Evolutionary conservation across 177 flowering plant genomes (phyloP).

Genomic region (Telopea speciosissima): DNA sequence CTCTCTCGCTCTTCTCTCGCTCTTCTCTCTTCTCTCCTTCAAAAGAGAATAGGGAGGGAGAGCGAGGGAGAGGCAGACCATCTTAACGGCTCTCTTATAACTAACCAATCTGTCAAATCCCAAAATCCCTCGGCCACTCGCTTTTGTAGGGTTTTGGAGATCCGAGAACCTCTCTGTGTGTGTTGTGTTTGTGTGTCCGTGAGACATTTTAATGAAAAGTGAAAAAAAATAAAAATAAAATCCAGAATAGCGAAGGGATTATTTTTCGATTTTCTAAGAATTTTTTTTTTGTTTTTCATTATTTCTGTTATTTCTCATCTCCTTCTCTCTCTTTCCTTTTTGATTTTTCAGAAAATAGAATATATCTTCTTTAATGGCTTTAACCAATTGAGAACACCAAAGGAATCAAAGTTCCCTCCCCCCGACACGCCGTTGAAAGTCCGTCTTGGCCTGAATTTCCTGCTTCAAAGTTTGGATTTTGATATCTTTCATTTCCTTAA

Average conservation of each 20-base stretch:
- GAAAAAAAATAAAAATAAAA: background rate
- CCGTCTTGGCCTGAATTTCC: constrained; percentile 18
- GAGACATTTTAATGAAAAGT: background rate
- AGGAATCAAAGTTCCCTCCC: background rate
- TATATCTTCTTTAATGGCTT: background rate
- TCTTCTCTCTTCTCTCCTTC: background rate
- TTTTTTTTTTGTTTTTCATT: background rate
- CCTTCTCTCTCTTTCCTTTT: background rate
- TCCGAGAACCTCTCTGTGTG: constrained; percentile 15
- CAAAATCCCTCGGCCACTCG: constrained; percentile 13
- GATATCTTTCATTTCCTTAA: background rate
- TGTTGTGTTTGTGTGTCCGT: background rate
- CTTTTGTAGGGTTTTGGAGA: constrained; percentile 8
- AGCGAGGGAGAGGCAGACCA: background rate
- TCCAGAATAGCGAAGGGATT: too few relatives aligned
- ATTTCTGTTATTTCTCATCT: background rate
- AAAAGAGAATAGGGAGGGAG: background rate
- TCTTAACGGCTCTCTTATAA: background rate
- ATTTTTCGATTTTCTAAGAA: background rate
- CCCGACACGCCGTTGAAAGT: background rate
- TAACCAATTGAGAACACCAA: background rate
- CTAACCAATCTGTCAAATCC: constrained; percentile 2
- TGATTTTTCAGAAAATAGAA: background rate
- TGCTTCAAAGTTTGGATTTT: constrained; percentile 11
- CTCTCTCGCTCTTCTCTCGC: constrained; percentile 8